Evolutionary conservation across 768 basidiomycete genomes (phyloP), one percentile per base, ranked within the genome.

Genomic region (Dioszegia aurantiaca): DNA sequence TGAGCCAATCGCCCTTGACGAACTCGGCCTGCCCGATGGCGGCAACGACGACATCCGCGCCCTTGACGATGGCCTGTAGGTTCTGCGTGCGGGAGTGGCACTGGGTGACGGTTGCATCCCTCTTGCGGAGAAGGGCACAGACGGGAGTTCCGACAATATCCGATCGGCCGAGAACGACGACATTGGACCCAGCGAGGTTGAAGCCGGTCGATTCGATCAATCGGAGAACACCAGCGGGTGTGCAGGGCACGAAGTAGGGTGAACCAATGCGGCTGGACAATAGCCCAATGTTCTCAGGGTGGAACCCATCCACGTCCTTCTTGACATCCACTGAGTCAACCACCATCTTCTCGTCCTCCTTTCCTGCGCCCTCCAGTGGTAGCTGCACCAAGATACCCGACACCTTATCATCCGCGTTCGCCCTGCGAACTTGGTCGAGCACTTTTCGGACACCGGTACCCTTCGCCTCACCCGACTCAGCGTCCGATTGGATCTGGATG

Each of bases 291-390:
- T 98, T 99, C 78, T 94, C 93, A 4, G 94, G 91, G 79, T 97
- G 91, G 82, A 99, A 99, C 26, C 94, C 95, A 77, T 99, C 95
- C 60, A 99, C 87, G 67, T 99, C 95, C 79, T 99, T 99, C 75
- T 87, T 83, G 17, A 91, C 90, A 59, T 85, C 88, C 59, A 99
- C 85, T 11, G 90, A 87, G 77, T 98, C 94, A n/a, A 92, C 97
- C 52, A 99, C 88, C 24, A 82, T 82, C 53, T 91, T 86, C 75
- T 95, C 93, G 23, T 85, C 90, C 30, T 88, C 89, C 6, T 87
- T 74, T 31, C 81, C 82, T 59, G 97, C 83, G 61, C 92, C 88
- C 26, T 86, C 82, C 1, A 99, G 84, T 23, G 95, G 95, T 12
- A 98, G 85, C 78, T 99, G 95, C 2, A 99, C 95, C 47, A 99